Percentiles rank a stretch among this genome's conserved stretches.
Evolutionary conservation across 208 protist species (phyloP).

Genomic region (Acanthamoeba pearcei): DNA sequence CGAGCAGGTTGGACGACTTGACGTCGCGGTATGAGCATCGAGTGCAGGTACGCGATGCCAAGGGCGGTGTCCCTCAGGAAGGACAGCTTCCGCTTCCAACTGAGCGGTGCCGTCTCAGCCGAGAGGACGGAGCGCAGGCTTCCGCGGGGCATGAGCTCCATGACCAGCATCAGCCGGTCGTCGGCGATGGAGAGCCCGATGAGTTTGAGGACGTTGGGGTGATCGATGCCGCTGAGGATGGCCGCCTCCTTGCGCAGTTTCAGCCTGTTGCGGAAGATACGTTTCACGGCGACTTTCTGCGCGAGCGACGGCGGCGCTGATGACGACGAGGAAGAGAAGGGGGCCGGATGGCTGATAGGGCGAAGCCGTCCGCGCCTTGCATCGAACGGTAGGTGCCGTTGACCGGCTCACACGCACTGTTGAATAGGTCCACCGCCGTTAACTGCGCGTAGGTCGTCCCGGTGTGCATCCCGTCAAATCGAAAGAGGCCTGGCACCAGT

Average conservation of each 20-base stretch:
- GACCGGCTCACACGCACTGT: neutral
- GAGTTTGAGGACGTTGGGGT: constrained; percentile 50
- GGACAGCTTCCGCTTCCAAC: too few relatives aligned
- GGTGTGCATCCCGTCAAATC: neutral
- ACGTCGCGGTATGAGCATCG: too few relatives aligned
- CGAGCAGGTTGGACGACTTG: too few relatives aligned
- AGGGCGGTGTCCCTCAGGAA: too few relatives aligned
- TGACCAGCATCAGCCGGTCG: constrained; percentile 13
- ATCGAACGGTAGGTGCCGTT: neutral
- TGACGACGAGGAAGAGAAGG: neutral
- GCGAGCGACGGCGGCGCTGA: neutral
- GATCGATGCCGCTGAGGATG: constrained; percentile 20
- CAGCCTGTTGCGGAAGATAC: neutral
- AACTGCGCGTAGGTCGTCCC: neutral
- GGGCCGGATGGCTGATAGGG: too few relatives aligned
- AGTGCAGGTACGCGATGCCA: too few relatives aligned
- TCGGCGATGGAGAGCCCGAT: constrained; percentile 22
- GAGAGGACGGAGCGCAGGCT: constrained; percentile 16
- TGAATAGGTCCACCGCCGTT: neutral
- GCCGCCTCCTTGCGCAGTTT: neutral
- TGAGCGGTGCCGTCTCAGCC: neutral
- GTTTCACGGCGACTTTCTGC: neutral
- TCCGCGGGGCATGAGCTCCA: constrained; percentile 1
- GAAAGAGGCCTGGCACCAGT: neutral
- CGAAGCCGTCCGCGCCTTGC: neutral